Base-by-base conservation (phyloP, 805 yeast species). In the Saccharomycopsis oosterbeekiorum region DNA sequence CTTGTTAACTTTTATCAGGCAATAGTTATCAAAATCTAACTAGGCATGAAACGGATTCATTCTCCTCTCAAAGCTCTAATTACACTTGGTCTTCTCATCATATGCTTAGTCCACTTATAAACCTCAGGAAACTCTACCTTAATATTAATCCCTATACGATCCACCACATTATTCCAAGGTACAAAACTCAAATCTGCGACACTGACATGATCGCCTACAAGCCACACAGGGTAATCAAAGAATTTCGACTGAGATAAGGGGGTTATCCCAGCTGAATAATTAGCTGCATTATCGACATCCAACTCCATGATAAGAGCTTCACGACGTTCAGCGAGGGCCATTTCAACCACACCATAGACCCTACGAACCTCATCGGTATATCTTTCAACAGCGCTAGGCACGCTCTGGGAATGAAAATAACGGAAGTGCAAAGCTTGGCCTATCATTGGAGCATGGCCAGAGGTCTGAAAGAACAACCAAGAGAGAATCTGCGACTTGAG, bases 401-500 rank as follows among this genome's bases (percentile, higher is more conserved):
- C 90, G 59, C 85, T 85, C 64, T 86, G 86, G 6, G 92, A 82
- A 71, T 92, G 97, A 78, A 92, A 90, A 71, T 89, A 90, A 69
- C 92, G 80, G 76, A 92, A 93, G 75, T 93, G 97, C 67, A 93
- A 79, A 9, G 97, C 97, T 74, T 92, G 97, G 19, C 97, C 97
- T 68, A 92, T 88, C 96, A 92, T 92, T n/a, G 97, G 97, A 0
- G 97, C 96, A 71, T 91, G 97, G 6, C 98, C 97, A 4, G 96
- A 87, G 2, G 97, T 90, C 74, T 92, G 98, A 78, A 92, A 92
- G 70, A 89, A 92, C 43, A 93, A 78, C 97, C 97, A 92, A 6
- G 91, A 83, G 63, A 84, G 80, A 62, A 92, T 89, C 71, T 87
- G 93, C 2, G 92, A 80, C 75, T 90, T 97, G 65, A 89, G 96